Base-by-base conservation (phyloP, 2,329 filamentous ascomycete species). In the Cryoendolithus antarcticus region DNA sequence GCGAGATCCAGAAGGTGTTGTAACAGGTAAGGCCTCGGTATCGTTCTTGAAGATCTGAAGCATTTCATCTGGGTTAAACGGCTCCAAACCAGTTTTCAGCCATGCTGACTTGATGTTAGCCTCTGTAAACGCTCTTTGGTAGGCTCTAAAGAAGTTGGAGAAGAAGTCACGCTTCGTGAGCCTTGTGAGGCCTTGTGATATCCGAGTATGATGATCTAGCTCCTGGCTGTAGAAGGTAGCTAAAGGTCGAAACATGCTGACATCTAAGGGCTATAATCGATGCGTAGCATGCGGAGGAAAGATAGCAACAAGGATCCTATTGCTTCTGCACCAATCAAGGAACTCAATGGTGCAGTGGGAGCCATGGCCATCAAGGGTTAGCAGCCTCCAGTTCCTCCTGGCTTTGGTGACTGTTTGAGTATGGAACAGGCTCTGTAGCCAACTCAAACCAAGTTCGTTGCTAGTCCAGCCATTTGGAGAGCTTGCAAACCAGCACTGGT, bases 211-310 rank as follows among this genome's bases (percentile, higher is more conserved):
- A 15, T 15, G 4, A 10, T 45, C 37, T 4, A 47, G 37, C 7
- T 34, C 9, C 34, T 48, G 35, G 37, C 36, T 41, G 30, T 48
- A 47, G 28, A 44, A 45, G n/a, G 15, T 47, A 19, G 44, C 46
- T 12, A 47, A 33, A 31, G 44, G 45, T n/a, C 38, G 30, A 29
- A 49, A 46, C n/a, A 44, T 34, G 12, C 46, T 35, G 11, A 50
- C 34, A 42, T 52, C 46, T 9, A 49, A 33, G 28, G 46, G 48
- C 42, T 50, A 42, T 12, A 46, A 21, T 28, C 31, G 35, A 41
- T 50, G 40, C n/a, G 42, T 19, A 19, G 15, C 15, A 19, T 19
- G 15, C 15, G 15, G 11, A 15, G n/a, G 30, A 30, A 19, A 37
- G 24, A 37, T 30, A 31, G 39, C 44, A 9, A 44, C 29, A 27